Evolutionary conservation across 345 rosid species (phyloP).

Genomic region (Cardiospermum halicacabum): DNA sequence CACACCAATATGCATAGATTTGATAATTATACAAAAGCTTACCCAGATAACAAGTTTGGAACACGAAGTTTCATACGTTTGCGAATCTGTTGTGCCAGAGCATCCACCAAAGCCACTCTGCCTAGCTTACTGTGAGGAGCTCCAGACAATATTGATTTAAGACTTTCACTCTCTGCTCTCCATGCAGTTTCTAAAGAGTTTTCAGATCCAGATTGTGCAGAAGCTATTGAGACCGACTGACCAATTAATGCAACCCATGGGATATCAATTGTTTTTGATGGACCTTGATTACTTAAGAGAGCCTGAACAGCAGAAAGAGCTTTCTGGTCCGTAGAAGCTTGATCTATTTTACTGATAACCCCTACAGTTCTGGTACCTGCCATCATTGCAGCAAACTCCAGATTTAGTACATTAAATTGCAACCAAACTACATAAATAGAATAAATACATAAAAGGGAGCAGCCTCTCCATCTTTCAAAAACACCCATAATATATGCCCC

Average conservation of each 20-base stretch:
- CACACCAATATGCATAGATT: too few species aligned
- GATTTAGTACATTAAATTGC: neutral
- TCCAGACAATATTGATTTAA: conserved; percentile 66
- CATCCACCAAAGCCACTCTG: conserved; percentile 75
- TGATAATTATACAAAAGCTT: conserved; percentile 5
- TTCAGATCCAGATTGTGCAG: conserved; percentile 70
- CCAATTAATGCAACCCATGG: conserved; percentile 81
- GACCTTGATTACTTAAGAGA: conserved; percentile 66
- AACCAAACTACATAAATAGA: neutral
- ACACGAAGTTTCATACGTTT: conserved; percentile 71
- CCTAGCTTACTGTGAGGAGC: conserved; percentile 71
- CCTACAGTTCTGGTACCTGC: conserved; percentile 94
- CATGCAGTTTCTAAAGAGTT: conserved; percentile 76
- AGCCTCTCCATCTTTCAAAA: neutral
- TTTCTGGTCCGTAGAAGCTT: conserved; percentile 63
- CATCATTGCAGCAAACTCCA: neutral
- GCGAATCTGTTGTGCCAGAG: conserved; percentile 70
- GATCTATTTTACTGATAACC: conserved; percentile 92
- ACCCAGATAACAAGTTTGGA: conserved; percentile 76
- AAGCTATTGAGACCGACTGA: conserved; percentile 73
- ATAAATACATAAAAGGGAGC: neutral
- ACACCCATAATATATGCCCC: neutral
- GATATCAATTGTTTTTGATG: conserved; percentile 66
- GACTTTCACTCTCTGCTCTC: conserved; percentile 75
- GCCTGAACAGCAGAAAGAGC: conserved; percentile 72